Evolutionary conservation across 2,329 filamentous ascomycete genomes (phyloP).

Genomic region (Fusarium luffae): DNA sequence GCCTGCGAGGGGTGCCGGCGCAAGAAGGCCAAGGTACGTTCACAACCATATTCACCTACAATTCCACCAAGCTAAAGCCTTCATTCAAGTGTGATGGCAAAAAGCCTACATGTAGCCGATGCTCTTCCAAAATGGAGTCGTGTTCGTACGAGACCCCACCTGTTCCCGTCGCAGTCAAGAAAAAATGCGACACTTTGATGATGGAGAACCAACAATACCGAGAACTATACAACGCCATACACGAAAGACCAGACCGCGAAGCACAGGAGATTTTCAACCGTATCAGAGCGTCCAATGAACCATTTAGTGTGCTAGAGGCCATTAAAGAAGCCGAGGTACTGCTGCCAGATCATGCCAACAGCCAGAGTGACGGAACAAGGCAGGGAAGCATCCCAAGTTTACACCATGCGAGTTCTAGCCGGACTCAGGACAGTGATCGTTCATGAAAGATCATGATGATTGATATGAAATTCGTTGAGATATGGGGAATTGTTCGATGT

Average conservation of each 20-base stretch:
- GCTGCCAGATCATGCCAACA: neutral
- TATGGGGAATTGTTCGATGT: neutral
- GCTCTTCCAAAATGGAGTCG: slow-evolving; percentile 6
- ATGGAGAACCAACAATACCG: slow-evolving; percentile 21
- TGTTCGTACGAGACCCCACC: slow-evolving; percentile 8
- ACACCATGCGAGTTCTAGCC: neutral
- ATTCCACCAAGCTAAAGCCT: neutral
- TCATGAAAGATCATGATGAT: neutral
- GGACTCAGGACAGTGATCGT: neutral
- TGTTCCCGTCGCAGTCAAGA: slow-evolving; percentile 10
- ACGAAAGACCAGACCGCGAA: slow-evolving; percentile 7
- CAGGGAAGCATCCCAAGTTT: neutral
- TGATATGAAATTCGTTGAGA: neutral
- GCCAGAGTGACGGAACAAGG: neutral
- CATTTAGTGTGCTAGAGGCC: slow-evolving; percentile 1
- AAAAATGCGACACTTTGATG: slow-evolving; percentile 13
- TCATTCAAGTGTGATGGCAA: slow-evolving; percentile 10
- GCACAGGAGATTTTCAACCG: slow-evolving; percentile 16
- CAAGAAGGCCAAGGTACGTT: slow-evolving; percentile 15
- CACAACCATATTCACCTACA: neutral
- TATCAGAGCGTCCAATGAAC: slow-evolving; percentile 6
- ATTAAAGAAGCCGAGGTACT: slow-evolving; percentile 16
- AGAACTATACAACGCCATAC: slow-evolving; percentile 20
- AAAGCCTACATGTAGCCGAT: slow-evolving; percentile 15
- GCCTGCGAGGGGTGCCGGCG: slow-evolving; percentile 23